Evolutionary conservation across 371 early-diverging fungal genomes (phyloP), one percentile per base, ranked within the genome.

Genomic region (Apophysomyces sp.): DNA sequence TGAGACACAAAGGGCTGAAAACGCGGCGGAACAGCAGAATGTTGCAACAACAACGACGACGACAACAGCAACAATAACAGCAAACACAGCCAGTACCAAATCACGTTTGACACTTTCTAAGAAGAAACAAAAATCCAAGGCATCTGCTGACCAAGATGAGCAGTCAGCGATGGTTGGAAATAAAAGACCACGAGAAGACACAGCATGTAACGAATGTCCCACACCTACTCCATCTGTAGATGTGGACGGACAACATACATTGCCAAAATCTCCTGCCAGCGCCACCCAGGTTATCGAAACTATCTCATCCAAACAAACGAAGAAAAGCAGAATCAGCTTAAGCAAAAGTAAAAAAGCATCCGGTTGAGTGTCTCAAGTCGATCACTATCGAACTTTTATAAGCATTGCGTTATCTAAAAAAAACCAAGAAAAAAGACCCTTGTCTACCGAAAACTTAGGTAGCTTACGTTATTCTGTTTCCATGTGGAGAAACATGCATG

Each of bases 321-420:
- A 34, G 26, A 57, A 39, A 34, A 15, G 15, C 39, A 40, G 39
- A n/a, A 13, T 59, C n/a, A 59, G 59, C 34, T 51, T 59, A 16
- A 52, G 59, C 26, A 59, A 59, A 59, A 59, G 51, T 6, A 59
- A 51, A 26, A 29, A 51, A 44, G 11, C 21, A 9, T 21, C 55
- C 31, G 37, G 32, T 4, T 55, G 55, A 34, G n/a, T n/a, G n/a
- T 34, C 18, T 32, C 21, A 28, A 15, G n/a, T 4, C 52, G 12
- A 27, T 18, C 9, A 26, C 24, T 24, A 52, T 52, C 26, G 4
- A n/a, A 32, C 1, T 2, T 31, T 16, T 9, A 30, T 13, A 11
- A 18, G n/a, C 34, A 34, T 34, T 34, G 34, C 2, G 13, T 34
- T 11, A 34, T 30, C 9, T 55, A 30, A 7, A 37, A 57, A 36